Percentiles rank a stretch among this genome's conserved stretches.
These are phyloP conservation scores for Paraphoma chrysanthemicola DNA, from an alignment of 2,329 filamentous ascomycete genomes.

Conservation along the genomic window DNA sequence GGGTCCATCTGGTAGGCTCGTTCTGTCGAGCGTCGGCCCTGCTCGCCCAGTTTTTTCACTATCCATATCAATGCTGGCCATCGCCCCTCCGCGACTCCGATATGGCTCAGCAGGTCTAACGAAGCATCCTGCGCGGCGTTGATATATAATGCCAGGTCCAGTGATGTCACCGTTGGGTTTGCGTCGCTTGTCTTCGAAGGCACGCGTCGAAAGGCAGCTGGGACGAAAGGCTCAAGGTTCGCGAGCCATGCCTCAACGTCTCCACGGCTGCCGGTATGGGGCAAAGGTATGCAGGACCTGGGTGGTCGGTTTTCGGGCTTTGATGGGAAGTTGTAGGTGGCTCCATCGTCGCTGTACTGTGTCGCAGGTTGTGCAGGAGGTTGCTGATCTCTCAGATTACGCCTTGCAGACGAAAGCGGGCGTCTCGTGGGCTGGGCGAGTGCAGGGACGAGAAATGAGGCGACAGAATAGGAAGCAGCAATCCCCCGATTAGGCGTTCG, in stretches of 20 bases:
- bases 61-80: constrained; percentile 57
- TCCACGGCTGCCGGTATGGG: constrained; percentile 24
- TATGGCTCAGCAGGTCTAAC: constrained; percentile 49
- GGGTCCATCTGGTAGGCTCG: constrained; percentile 18
- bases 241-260: constrained; percentile 43
- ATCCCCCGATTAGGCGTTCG: constrained; percentile 29
- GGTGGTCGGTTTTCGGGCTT: constrained; percentile 14
- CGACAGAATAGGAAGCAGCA: constrained; percentile 31
- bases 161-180: constrained; percentile 24
- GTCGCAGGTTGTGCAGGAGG: not conserved
- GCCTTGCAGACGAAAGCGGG: constrained; percentile 33
- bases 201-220: constrained; percentile 36
- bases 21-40: constrained; percentile 22
- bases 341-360: not conserved
- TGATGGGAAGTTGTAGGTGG: constrained; percentile 4
- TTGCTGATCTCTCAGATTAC: constrained; percentile 14
- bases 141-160: constrained; percentile 36
- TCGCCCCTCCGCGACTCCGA: constrained; percentile 49
- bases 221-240: constrained; percentile 47
- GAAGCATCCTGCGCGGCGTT: constrained; percentile 35
- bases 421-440: constrained; percentile 28
- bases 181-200: constrained; percentile 11
- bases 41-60: constrained; percentile 51
- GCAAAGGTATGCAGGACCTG: constrained; percentile 26
- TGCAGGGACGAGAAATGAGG: constrained; percentile 45